Evolutionary conservation across 352 stramenopile genomes (phyloP), one percentile per base, ranked within the genome.

Genomic region (Nothophytophthora sp.): DNA sequence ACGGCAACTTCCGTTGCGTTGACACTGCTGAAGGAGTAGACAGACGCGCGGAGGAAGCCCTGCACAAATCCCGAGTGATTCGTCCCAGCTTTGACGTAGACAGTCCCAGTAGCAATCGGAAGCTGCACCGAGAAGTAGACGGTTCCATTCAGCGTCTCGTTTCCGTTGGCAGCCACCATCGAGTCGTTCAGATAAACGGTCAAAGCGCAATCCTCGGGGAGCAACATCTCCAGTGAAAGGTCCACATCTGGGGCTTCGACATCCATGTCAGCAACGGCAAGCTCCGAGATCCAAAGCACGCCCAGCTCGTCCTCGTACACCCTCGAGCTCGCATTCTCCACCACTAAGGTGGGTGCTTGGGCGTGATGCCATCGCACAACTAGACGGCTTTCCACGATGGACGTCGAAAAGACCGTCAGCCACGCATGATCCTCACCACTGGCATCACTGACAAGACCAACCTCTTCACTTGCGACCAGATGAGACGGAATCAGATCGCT

Each of bases 221-320:
- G 29, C 13, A 67, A 25, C 24, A 62, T 28, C 6, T 62, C 39
- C 35, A 67, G 13, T 24, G 28, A 53, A n/a, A 67, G 16, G 4
- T 30, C 22, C 18, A 50, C 22, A 49, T 61, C 44, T 4, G 43
- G 13, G 42, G 50, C 57, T 23, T 16, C 38, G 2, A 27, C 30
- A 42, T 67, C 57, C 25, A 53, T 3, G 11, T 47, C 37, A 3
- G 43, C 39, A n/a, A 62, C 34, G 16, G 33, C 40, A 13, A 67
- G 25, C 34, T 61, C 30, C 13, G 50, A 57, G 23, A 67, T 58
- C 37, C 27, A 48, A 39, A 67, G 3, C 29, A 52, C 52, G 16
- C 25, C 40, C 38, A 53, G 16, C 44, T 62, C 57, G 24, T 67
- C 51, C 32, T 67, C 57, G 24, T 61, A 67, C 36, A 67, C 57